phyloP scores from a whole-genome alignment of 164 flowering plant genomes.

The Magnolia officinalis region DNA sequence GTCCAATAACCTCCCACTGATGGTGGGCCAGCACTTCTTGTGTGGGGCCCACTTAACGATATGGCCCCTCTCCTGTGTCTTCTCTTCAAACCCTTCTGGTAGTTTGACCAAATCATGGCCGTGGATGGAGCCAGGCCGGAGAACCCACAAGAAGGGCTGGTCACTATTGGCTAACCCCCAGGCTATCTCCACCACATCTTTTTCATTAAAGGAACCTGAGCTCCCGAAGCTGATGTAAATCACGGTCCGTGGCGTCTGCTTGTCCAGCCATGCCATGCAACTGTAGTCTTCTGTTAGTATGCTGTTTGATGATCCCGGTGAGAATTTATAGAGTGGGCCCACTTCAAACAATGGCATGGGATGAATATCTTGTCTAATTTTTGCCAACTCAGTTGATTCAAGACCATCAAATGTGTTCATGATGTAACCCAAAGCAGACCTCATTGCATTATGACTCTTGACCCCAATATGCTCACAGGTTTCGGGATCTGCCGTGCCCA shows the following conservation, averaged over 20 bases:
- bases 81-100: constrained; percentile 22
- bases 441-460: neutral
- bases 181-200: constrained; percentile 32
- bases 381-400: constrained; percentile 17
- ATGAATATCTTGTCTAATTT: neutral
- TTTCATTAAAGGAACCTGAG: constrained; percentile 13
- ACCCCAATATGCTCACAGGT: neutral
- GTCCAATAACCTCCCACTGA: constrained; percentile 34
- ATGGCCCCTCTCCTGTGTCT: constrained; percentile 19
- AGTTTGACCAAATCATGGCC: constrained; percentile 15
- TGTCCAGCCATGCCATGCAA: constrained; percentile 43
- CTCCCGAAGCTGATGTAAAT: constrained; percentile 52
- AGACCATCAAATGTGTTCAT: constrained; percentile 38
- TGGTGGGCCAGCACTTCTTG: constrained; percentile 28
- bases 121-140: constrained; percentile 34
- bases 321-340: constrained; percentile 41
- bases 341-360: constrained; percentile 28
- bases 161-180: constrained; percentile 39
- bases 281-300: constrained; percentile 24
- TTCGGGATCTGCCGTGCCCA: constrained; percentile 11
- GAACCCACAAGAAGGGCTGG: constrained; percentile 46
- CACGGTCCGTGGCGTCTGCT: constrained; percentile 35
- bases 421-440: constrained; percentile 20
- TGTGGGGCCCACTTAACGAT: constrained; percentile 39
- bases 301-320: constrained; percentile 26